Percentiles rank a stretch among this genome's conserved stretches.
These are phyloP conservation scores for Neocallimastix lanati DNA, from an alignment of 192 early-diverging fungal genomes.

Conservation along the genomic window DNA sequence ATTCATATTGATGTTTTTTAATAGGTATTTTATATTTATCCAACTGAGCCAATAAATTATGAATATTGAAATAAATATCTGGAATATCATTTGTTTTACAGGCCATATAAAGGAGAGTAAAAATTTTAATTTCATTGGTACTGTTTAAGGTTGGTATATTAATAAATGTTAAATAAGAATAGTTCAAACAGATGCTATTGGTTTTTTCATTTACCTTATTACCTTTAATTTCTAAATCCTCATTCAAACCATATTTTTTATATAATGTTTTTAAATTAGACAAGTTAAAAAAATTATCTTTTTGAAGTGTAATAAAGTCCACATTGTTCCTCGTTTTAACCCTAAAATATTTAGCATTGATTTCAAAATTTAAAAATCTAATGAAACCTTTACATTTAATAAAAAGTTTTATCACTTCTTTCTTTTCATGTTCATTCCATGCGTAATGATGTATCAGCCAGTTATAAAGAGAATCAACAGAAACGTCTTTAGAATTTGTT, in stretches of 20 bases:
- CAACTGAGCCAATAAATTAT: not conserved
- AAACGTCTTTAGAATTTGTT: not conserved
- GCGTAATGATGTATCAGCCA: not conserved
- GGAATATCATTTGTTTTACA: not conserved
- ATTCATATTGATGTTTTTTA: not conserved
- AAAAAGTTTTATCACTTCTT: not conserved
- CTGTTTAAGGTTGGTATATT: not conserved
- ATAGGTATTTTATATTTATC: not conserved
- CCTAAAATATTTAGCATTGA: not conserved
- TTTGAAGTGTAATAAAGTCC: too few species aligned
- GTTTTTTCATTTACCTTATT: too few species aligned
- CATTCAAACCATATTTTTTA: too few species aligned
- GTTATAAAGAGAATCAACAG: not conserved
- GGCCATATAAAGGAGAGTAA: not conserved
- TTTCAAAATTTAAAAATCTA: not conserved
- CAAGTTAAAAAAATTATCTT: too few species aligned
- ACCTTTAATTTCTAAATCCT: too few species aligned
- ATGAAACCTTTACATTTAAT: not conserved
- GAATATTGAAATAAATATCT: not conserved
- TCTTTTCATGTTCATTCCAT: not conserved
- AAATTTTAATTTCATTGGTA: not conserved
- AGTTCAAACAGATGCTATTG: not conserved
- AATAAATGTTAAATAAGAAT: not conserved
- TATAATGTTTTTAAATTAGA: too few species aligned
- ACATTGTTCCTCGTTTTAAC: not conserved